A percentile compares a stretch with the other conserved stretches of the same genome.
Evolutionary conservation across 345 rosid species (phyloP).

Genomic region (Leavenworthia alabamica): DNA sequence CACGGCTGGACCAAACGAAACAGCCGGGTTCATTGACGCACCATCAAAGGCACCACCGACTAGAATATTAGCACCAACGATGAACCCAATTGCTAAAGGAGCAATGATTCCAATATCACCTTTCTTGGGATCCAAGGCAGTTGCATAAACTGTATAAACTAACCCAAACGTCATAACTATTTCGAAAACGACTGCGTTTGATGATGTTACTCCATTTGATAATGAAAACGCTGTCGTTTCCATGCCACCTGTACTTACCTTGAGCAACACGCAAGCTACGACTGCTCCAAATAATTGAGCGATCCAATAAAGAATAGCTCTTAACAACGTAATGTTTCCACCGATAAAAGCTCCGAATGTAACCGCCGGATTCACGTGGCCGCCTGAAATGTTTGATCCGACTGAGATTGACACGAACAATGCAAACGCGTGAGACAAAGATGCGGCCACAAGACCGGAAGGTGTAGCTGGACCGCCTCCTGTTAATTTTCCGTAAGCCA

Average conservation of each 20-base stretch:
- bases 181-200: conserved; percentile 81
- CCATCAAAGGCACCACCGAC: conserved; percentile 91
- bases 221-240: conserved; percentile 56
- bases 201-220: conserved; percentile 57
- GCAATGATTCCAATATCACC: conserved; percentile 75
- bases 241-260: conserved; percentile 66
- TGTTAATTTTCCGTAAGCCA: conserved; percentile 69
- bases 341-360: conserved; percentile 81
- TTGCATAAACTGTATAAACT: conserved; percentile 85
- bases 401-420: conserved; percentile 74
- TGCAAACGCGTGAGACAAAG: conserved; percentile 67
- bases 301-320: conserved; percentile 68
- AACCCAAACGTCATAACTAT: conserved; percentile 93
- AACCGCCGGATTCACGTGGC: conserved; percentile 87
- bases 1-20: conserved; percentile 88
- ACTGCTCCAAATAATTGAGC: conserved; percentile 76
- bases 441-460: conserved; percentile 58
- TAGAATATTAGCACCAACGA: conserved; percentile 87
- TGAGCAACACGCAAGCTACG: conserved; percentile 75
- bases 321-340: conserved; percentile 60
- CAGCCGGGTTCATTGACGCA: conserved; percentile 95
- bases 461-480: conserved; percentile 50
- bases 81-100: conserved; percentile 82
- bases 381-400: conserved; percentile 76
- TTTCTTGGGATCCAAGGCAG: conserved; percentile 87